A percentile compares a stretch with the other conserved stretches of the same genome.
These are phyloP conservation scores for Calonectria pteridis DNA, from an alignment of 2,329 filamentous ascomycete genomes.

Conservation along the genomic window DNA sequence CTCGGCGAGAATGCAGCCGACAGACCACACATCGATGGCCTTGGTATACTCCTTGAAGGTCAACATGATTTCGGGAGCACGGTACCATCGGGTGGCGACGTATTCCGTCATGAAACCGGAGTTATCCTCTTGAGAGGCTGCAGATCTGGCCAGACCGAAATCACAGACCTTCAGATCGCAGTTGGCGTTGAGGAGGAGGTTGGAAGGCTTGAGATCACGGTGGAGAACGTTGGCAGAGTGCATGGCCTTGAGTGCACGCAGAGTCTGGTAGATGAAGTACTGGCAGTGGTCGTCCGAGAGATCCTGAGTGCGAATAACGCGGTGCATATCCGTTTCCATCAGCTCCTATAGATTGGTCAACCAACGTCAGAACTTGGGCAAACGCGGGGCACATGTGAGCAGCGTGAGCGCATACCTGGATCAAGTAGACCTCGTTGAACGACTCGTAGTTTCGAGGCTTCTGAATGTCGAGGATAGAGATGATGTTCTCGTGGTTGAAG, in stretches of 20 bases:
- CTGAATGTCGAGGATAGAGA: constrained; percentile 98
- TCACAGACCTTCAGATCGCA: constrained; percentile 99
- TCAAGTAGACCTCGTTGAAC: constrained; percentile 98
- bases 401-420: constrained; percentile 75
- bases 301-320: constrained; percentile 98
- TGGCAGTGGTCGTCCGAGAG: constrained; percentile 99
- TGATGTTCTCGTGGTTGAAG: constrained; percentile 99
- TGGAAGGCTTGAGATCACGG: constrained; percentile 97
- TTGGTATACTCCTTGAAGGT: constrained; percentile 99
- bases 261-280: constrained; percentile 99
- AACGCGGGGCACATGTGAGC: not conserved
- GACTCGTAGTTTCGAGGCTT: constrained; percentile 96
- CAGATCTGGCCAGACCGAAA: constrained; percentile 94
- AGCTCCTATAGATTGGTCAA: constrained; percentile 73
- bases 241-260: constrained; percentile 98
- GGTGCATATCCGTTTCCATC: constrained; percentile 99
- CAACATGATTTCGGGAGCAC: constrained; percentile 99
- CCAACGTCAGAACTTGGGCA: not conserved
- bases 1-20: constrained; percentile 97
- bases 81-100: constrained; percentile 98
- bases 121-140: constrained; percentile 97
- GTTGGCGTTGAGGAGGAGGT: constrained; percentile 96
- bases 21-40: constrained; percentile 99
- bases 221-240: constrained; percentile 98
- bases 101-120: constrained; percentile 99